Base-by-base conservation (phyloP, 768 basidiomycete species). In the Auriscalpium vulgare region DNA sequence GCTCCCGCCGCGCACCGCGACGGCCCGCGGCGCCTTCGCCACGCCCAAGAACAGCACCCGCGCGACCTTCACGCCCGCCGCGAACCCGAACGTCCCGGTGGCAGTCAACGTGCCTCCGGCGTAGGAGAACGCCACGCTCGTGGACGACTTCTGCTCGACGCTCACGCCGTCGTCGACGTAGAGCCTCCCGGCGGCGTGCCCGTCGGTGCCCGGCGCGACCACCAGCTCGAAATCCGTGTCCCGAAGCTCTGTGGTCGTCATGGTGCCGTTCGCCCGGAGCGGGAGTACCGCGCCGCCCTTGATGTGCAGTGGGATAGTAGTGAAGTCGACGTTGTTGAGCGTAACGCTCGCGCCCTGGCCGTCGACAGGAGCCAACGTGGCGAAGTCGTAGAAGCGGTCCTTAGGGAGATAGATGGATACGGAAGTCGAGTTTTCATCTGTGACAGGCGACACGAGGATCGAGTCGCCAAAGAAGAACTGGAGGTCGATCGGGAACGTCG, bases 401-500 rank as follows among this genome's bases (percentile, higher is more conserved):
- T 75, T 66, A 1, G 85, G 85, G 48, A 86, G 76, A 69, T 87
- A 87, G 57, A 80, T 73, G 8, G 71, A 69, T 47, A 85, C 83
- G 21, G 78, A 75, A 8, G 81, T 84, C 29, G 79, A 66, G 63
- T 80, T 74, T 58, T 83, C 80, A 29, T 78, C 76, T 1, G 82
- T 83, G 23, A 87, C 84, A 11, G 85, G 85, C 0, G 84, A 84
- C 8, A 87, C 83, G 48, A 87, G 80, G 65, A 88, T 72, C 10
- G 81, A 80, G 61, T 79, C 73, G 10, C 85, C 86, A 62, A 75
- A 87, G 74, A 87, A 78, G 75, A 83, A 87, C 62, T 88, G 85
- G 38, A 79, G 74, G 59, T 85, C 84, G 64, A 86, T 79, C 5
- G 71, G 64, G 66, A 74, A 87, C 0, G 85, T 85, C 37, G 74